A percentile compares a stretch with the other conserved stretches of the same genome.
These are phyloP conservation scores for Nothophytophthora sp. DNA, from an alignment of 352 stramenopile genomes.

Conservation along the genomic window DNA sequence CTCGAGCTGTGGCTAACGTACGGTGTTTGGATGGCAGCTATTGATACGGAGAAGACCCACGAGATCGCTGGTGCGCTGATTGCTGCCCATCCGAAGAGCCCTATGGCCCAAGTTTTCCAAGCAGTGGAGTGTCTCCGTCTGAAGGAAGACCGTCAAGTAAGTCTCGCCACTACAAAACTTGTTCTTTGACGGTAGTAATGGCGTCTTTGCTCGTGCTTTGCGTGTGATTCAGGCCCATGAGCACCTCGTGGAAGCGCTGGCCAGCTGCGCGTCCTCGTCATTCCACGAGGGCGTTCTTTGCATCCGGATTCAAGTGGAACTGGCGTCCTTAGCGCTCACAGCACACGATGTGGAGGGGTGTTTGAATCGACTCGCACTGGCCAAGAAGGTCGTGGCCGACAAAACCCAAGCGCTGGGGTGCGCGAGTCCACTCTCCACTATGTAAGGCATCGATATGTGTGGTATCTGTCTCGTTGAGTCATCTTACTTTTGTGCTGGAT, in stretches of 20 bases:
- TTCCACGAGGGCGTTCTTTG: slow-evolving; percentile 70
- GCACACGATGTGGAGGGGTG: slow-evolving; percentile 63
- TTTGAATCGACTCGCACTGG: slow-evolving; percentile 46
- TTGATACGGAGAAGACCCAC: slow-evolving; percentile 26
- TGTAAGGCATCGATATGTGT: slow-evolving; percentile 36
- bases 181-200: neutral
- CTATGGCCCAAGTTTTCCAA: slow-evolving; percentile 54
- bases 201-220: neutral
- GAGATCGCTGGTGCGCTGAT: slow-evolving; percentile 29
- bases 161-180: neutral
- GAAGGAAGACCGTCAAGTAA: slow-evolving; percentile 33
- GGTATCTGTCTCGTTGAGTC: neutral
- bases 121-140: slow-evolving; percentile 24
- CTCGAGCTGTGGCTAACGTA: neutral
- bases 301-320: slow-evolving; percentile 52
- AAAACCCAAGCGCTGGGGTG: slow-evolving; percentile 48
- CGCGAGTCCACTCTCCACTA: slow-evolving; percentile 18
- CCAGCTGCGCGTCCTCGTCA: slow-evolving; percentile 57
- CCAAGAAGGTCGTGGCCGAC: slow-evolving; percentile 39
- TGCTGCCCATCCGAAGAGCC: slow-evolving; percentile 38
- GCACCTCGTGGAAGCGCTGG: slow-evolving; percentile 54
- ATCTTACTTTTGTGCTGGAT: slow-evolving; percentile 4
- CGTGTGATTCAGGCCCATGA: slow-evolving; percentile 35
- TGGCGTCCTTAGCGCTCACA: slow-evolving; percentile 46
- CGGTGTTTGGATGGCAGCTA: slow-evolving; percentile 23